Conservation (phyloP, 768 basidiomycete species). For the Holtermannia corniformis region DNA sequence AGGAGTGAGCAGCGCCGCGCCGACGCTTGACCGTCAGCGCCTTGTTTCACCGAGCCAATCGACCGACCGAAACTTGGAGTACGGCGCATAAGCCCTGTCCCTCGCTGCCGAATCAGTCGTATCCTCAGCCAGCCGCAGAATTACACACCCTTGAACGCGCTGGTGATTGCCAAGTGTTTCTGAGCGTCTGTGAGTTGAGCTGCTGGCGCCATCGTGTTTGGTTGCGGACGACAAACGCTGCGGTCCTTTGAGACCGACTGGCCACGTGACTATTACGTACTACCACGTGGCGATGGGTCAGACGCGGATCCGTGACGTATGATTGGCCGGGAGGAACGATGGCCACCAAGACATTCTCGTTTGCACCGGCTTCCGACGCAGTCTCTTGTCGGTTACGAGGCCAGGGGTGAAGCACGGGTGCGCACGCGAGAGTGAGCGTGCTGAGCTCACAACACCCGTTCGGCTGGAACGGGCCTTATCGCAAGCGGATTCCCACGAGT, state of each 20-base stretch:
- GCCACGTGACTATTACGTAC: too few species aligned
- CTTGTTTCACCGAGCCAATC: neutral
- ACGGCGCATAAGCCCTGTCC: constrained; percentile 64
- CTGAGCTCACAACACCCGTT: neutral
- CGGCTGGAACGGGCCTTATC: neutral
- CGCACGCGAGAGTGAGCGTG: neutral
- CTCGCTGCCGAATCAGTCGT: constrained; percentile 33
- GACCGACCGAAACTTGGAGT: constrained; percentile 67
- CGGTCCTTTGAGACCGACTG: too few species aligned
- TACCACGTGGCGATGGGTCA: too few species aligned
- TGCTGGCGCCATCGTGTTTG: too few species aligned
- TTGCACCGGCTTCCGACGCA: neutral
- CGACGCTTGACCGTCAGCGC: constrained; percentile 47
- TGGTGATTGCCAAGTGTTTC: neutral
- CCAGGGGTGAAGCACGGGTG: neutral
- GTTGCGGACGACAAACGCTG: too few species aligned
- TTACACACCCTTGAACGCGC: neutral
- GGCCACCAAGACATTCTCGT: neutral
- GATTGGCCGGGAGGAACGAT: neutral
- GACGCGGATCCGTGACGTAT: too few species aligned
- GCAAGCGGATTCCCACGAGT: neutral
- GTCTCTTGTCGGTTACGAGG: neutral
- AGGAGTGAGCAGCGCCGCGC: constrained; percentile 66
- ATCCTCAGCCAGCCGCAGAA: neutral
- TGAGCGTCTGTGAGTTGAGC: neutral